Evolutionary conservation across 495 filamentous ascomycete species (phyloP).

Genomic region (Evernia prunastri): DNA sequence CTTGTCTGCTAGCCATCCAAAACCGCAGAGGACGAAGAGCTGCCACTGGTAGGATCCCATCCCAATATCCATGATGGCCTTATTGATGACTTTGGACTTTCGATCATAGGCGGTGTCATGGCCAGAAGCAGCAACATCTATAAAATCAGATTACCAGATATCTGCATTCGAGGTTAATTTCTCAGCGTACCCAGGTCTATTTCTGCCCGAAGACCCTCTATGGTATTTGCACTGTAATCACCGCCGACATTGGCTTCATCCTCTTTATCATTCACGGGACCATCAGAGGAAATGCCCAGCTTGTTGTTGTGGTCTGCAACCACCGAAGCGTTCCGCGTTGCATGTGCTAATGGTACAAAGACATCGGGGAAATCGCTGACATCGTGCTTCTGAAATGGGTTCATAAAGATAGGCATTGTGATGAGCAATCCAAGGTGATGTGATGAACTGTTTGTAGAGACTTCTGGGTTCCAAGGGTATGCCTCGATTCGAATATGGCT

Average conservation of each 20-base stretch:
- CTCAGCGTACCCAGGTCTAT: slow-evolving; percentile 31
- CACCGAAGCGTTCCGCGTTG: slow-evolving; percentile 32
- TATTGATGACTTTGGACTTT: slow-evolving; percentile 54
- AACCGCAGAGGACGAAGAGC: slow-evolving; percentile 73
- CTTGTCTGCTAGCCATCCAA: slow-evolving; percentile 66
- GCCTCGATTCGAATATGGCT: neutral
- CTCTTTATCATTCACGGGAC: slow-evolving; percentile 27
- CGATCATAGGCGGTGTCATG: slow-evolving; percentile 48
- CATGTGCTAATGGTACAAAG: slow-evolving; percentile 46
- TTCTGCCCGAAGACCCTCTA: slow-evolving; percentile 45
- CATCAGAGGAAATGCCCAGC: slow-evolving; percentile 16
- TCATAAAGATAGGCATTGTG: slow-evolving; percentile 35
- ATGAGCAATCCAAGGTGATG: neutral
- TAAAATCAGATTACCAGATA: neutral
- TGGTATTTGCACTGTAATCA: slow-evolving; percentile 34
- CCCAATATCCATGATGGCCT: slow-evolving; percentile 65
- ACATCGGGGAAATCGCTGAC: slow-evolving; percentile 44
- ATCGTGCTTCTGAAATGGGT: slow-evolving; percentile 48
- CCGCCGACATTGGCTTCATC: slow-evolving; percentile 15
- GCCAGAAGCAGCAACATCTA: slow-evolving; percentile 40
- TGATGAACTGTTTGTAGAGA: neutral
- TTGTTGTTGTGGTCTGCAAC: slow-evolving; percentile 29
- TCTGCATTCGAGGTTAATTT: neutral
- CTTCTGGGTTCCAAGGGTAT: neutral
- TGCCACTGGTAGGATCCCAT: slow-evolving; percentile 84